Conservation (phyloP, 257 asterid genomes). For the Agastache rugosa region DNA sequence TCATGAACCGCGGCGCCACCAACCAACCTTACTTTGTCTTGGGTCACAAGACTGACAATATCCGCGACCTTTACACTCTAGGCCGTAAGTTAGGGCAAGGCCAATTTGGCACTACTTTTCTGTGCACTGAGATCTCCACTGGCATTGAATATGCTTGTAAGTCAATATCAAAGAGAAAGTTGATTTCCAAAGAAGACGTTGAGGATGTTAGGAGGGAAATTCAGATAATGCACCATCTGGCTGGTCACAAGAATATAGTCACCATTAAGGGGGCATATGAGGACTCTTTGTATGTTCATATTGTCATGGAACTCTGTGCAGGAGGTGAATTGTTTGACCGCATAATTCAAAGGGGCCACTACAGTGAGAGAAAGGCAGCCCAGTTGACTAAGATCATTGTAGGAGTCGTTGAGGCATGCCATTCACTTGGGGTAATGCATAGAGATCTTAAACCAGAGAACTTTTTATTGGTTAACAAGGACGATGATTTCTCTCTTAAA, state of each 20-base stretch:
- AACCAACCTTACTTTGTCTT: conserved; percentile 76
- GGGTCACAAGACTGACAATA: conserved; percentile 80
- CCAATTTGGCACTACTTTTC: conserved; percentile 85
- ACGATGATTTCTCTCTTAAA: conserved; percentile 91
- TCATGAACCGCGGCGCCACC: conserved; percentile 63
- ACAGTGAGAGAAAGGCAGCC: conserved; percentile 95
- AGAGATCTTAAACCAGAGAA: conserved; percentile 97
- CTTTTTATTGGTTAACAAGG: conserved; percentile 91
- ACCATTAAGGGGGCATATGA: conserved; percentile 93
- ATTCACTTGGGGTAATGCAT: conserved; percentile 97
- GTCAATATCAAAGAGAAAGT: conserved; percentile 88
- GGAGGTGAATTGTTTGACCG: conserved; percentile 98
- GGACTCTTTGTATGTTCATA: conserved; percentile 85
- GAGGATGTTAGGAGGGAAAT: conserved; percentile 97
- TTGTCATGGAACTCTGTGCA: conserved; percentile 90
- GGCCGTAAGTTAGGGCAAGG: conserved; percentile 95
- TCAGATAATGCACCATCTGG: conserved; percentile 98
- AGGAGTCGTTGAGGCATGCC: conserved; percentile 98
- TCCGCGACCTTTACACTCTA: conserved; percentile 75
- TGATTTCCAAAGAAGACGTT: conserved; percentile 85
- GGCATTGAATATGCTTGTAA: conserved; percentile 86
- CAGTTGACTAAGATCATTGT: conserved; percentile 87
- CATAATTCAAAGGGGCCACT: conserved; percentile 93
- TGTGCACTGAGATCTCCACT: conserved; percentile 70
- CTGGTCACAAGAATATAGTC: conserved; percentile 85